Evolutionary conservation across 1,139 yeast species (phyloP).

Genomic region (Candida sojae): DNA sequence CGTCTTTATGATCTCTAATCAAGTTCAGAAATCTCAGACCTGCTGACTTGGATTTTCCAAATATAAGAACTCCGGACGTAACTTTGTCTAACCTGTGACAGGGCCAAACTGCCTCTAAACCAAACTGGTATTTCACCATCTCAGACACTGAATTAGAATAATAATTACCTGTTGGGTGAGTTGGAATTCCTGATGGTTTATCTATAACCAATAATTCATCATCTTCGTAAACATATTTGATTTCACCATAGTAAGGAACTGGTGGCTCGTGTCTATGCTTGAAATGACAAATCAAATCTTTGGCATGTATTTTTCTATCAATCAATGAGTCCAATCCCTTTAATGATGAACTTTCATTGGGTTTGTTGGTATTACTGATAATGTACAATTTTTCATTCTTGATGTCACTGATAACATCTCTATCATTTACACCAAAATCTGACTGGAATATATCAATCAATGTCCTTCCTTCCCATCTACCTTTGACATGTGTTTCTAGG

Average conservation of each 20-base stretch:
- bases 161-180: conserved; percentile 77
- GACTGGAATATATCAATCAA: conserved; percentile 40
- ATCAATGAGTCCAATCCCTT: conserved; percentile 26
- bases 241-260: conserved; percentile 25
- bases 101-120: conserved; percentile 44
- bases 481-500: conserved; percentile 44
- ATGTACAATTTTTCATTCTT: conserved; percentile 27
- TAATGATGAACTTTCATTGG: conserved; percentile 17
- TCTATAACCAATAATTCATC: conserved; percentile 57
- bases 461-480: conserved; percentile 51
- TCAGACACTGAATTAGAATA: conserved; percentile 63
- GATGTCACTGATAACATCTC: conserved; percentile 26
- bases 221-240: conserved; percentile 50
- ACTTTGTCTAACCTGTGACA: conserved; percentile 73
- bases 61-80: conserved; percentile 71
- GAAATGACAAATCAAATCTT: conserved; percentile 50
- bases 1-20: conserved; percentile 37
- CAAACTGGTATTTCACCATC: conserved; percentile 45
- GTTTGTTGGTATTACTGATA: conserved; percentile 26
- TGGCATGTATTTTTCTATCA: conserved; percentile 32
- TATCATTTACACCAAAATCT: conserved; percentile 46
- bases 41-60: conserved; percentile 50
- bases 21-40: conserved; percentile 46
- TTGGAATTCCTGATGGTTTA: conserved; percentile 78
- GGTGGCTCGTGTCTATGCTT: conserved; percentile 69